These are phyloP conservation scores for Leishmania aethiopica DNA, from an alignment of 208 protist species.

Conservation along the genomic window DNA sequence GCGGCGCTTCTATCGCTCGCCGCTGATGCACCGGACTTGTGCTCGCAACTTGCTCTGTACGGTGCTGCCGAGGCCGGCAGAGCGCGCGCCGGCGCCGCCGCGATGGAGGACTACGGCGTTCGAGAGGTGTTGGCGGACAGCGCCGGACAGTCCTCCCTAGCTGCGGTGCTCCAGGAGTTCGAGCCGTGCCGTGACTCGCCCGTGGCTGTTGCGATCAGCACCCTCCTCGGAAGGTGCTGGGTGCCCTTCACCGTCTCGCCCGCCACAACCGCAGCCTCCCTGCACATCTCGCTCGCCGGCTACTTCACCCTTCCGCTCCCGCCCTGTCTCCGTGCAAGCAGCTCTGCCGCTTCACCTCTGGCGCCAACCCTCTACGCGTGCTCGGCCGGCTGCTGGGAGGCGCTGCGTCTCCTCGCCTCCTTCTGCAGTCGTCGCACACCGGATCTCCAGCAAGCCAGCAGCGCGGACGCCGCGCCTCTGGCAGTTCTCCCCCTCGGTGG, in stretches of 20 bases:
- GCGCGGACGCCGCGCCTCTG: slow-evolving; percentile 2
- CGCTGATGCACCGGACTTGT: neutral
- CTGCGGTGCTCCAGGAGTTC: neutral
- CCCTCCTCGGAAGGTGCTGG: slow-evolving; percentile 17
- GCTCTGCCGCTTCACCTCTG: neutral
- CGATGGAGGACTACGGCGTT: slow-evolving; percentile 18
- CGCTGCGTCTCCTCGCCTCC: neutral
- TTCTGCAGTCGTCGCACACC: neutral
- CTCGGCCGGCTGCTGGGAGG: neutral
- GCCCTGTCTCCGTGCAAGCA: neutral
- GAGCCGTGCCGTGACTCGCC: neutral
- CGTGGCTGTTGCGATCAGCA: neutral
- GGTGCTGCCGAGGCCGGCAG: neutral
- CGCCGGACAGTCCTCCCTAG: neutral
- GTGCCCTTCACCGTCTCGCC: neutral
- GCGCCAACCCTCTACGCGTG: neutral
- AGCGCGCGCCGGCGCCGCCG: slow-evolving; percentile 1
- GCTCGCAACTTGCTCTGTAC: neutral
- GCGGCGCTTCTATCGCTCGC: neutral
- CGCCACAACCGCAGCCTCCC: neutral
- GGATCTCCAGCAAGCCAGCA: neutral
- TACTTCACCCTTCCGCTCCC: slow-evolving; percentile 2
- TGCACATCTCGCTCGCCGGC: slow-evolving; percentile 5
- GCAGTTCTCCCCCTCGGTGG: neutral
- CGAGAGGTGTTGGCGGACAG: slow-evolving; percentile 21